A percentile compares a stretch with the other conserved stretches of the same genome.
Evolutionary conservation across 1,139 yeast species (phyloP).

Genomic region (Protomyces arabidopsidicola): DNA sequence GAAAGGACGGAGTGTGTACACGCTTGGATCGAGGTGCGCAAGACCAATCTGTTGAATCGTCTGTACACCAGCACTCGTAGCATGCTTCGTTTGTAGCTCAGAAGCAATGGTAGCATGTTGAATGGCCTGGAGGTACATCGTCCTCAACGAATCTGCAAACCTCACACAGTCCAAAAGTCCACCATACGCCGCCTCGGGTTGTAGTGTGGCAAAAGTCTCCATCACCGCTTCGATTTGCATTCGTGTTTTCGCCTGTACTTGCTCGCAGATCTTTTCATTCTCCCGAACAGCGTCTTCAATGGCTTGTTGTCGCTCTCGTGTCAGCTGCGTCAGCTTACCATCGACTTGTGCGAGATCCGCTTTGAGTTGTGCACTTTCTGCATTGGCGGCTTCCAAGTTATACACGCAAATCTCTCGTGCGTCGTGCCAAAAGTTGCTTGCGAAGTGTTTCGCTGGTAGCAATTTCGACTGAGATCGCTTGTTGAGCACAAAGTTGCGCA

Average conservation of each 20-base stretch:
- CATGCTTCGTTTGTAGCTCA: conserved; percentile 3
- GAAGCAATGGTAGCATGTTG: conserved; percentile 1
- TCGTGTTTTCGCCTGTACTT: not conserved
- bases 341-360: conserved; percentile 32
- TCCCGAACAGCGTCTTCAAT: not conserved
- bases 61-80: conserved; percentile 14
- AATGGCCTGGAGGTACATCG: conserved; percentile 11
- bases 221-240: not conserved
- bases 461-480: conserved; percentile 84
- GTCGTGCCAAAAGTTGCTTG: conserved; percentile 65
- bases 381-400: conserved; percentile 54
- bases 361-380: conserved; percentile 50
- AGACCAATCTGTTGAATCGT: conserved; percentile 8
- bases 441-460: conserved; percentile 84
- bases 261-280: conserved; percentile 11
- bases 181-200: not conserved
- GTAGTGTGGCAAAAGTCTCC: not conserved
- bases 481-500: conserved; percentile 80
- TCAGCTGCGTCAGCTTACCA: conserved; percentile 3
- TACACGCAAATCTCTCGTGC: conserved; percentile 54
- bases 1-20: conserved; percentile 8
- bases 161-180: conserved; percentile 7
- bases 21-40: conserved; percentile 8
- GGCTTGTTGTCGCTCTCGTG: not conserved
- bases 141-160: conserved; percentile 3